Base-by-base conservation (phyloP, 257 asterid species). In the Leptodermis oblonga region DNA sequence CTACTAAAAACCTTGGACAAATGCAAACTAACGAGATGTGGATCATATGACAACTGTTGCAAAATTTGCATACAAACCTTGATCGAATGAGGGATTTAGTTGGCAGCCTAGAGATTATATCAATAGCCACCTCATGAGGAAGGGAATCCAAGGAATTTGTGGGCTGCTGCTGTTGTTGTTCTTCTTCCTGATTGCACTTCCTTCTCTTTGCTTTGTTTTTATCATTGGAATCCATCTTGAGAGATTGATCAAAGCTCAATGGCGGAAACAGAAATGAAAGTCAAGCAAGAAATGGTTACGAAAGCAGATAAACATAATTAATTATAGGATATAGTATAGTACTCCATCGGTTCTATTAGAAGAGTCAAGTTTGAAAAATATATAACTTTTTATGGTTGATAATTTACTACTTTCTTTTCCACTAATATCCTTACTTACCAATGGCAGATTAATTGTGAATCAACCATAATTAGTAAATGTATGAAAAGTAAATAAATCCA, bases 21-120 rank as follows among this genome's bases (percentile, higher is more conserved):
- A 34, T 61, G 66, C 66, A 61, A 33, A 61, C 18, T 41, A 33
- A 20, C 70, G 0, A 82, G 76, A 30, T 75, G 55, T 22, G 78
- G 77, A 46, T 85, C 74, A 18, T 28, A 70, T 25, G 79, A 70
- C 28, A 82, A 54, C 30, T 69, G 42, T 14, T 74, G 58, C 72
- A 56, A 74, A 34, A 81, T 60, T 65, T 61, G 61, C 80, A 78
- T 0, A 69, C 76, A 41, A 82, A 78, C 70, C 80, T 82, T 75
- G 75, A 74, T 43, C 67, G 82, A 49, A 78, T 51, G 45, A 85
- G 79, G 45, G 84, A 80, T 22, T 77, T 75, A 56, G 74, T 61
- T 8, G 84, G 84, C 23, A 85, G 84, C 74, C 89, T 76, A 14
- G 80, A 80, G 25, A 85, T 72, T 61, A 80, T 82, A 28, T 82